phyloP scores from a whole-genome alignment of 129 eudicot species.

The Oenanthe sinensis region DNA sequence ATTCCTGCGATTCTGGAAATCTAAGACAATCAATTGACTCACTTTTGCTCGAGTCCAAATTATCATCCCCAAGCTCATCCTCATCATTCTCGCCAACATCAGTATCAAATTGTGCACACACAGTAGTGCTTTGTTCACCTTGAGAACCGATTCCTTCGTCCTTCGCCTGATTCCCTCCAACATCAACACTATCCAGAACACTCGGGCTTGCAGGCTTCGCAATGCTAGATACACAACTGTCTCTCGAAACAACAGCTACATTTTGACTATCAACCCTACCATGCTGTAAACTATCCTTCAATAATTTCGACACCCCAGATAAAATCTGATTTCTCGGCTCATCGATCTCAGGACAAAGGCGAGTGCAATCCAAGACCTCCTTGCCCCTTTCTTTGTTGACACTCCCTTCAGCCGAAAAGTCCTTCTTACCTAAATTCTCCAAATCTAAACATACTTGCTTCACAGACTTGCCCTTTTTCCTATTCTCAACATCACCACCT shows the following conservation, averaged over 20 bases:
- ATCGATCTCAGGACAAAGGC: constrained; percentile 23
- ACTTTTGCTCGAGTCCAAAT: constrained; percentile 21
- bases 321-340: constrained; percentile 16
- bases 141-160: constrained; percentile 26
- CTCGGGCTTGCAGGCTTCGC: constrained; percentile 10
- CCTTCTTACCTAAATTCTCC: constrained; percentile 20
- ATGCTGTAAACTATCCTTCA: not conserved
- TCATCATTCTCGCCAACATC: constrained; percentile 20
- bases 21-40: constrained; percentile 36
- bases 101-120: constrained; percentile 18
- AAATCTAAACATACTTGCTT: constrained; percentile 19
- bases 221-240: constrained; percentile 14
- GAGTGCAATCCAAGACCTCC: constrained; percentile 23
- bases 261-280: not conserved
- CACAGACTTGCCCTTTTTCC: constrained; percentile 4
- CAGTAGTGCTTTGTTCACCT: constrained; percentile 11
- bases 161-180: constrained; percentile 8
- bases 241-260: constrained; percentile 22
- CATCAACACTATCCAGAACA: constrained; percentile 11
- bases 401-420: constrained; percentile 5
- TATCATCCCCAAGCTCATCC: constrained; percentile 34
- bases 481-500: constrained; percentile 12
- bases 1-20: constrained; percentile 59
- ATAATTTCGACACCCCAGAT: constrained; percentile 11
- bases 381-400: constrained; percentile 3